Evolutionary conservation across 495 filamentous ascomycete species (phyloP).

Genomic region (Lasiosphaeriaceae sp.): DNA sequence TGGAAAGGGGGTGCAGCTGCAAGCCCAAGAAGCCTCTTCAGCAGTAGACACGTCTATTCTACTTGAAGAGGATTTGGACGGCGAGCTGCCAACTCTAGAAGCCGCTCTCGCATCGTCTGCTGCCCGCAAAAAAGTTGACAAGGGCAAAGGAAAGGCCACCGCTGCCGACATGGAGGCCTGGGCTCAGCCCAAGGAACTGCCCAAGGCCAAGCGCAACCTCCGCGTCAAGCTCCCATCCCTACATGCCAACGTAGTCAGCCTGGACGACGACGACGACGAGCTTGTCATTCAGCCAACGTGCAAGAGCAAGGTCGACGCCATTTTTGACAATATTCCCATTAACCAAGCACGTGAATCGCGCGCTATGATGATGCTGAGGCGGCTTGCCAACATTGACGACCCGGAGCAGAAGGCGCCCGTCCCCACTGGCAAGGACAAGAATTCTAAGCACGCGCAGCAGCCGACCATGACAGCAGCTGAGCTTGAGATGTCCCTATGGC

Average conservation of each 20-base stretch:
- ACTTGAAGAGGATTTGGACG: conserved; percentile 19
- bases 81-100: conserved; percentile 33
- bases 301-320: conserved; percentile 45
- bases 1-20: conserved; percentile 1
- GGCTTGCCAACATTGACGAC: conserved; percentile 67
- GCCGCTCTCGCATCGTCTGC: conserved; percentile 15
- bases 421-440: conserved; percentile 21
- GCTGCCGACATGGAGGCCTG: conserved; percentile 24
- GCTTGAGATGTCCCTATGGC: conserved; percentile 62
- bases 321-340: conserved; percentile 66
- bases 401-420: conserved; percentile 39
- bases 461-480: conserved; percentile 62
- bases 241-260: conserved; percentile 23
- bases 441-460: conserved; percentile 24
- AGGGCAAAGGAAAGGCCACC: conserved; percentile 53
- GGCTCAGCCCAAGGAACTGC: conserved; percentile 4
- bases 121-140: conserved; percentile 35
- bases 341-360: conserved; percentile 55
- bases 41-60: not conserved
- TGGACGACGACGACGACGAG: conserved; percentile 37
- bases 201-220: conserved; percentile 33
- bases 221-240: conserved; percentile 38
- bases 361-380: conserved; percentile 64
- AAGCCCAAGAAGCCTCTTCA: conserved; percentile 1
- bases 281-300: conserved; percentile 33